Percentiles rank a stretch among this genome's conserved stretches.
Evolutionary conservation across 345 rosid genomes (phyloP).

Genomic region (Citrus glauca): DNA sequence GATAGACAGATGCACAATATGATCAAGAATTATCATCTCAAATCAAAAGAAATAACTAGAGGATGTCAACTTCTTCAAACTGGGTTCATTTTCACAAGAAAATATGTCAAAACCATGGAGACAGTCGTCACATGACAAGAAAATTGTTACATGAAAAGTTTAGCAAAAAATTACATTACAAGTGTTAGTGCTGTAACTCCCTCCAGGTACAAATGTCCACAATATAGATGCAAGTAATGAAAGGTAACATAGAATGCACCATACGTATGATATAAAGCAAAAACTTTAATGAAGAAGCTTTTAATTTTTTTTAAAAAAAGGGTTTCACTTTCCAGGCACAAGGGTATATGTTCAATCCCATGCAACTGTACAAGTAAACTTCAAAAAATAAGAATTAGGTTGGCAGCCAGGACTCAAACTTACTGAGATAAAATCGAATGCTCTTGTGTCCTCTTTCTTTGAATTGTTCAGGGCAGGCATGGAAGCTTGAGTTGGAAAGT

Average conservation of each 20-base stretch:
- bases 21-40: not conserved
- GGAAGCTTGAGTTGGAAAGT: constrained; percentile 53
- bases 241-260: not conserved
- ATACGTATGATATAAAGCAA: not conserved
- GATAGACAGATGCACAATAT: constrained; percentile 12
- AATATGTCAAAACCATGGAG: not conserved
- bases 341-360: not conserved
- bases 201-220: not conserved
- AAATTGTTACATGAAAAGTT: not conserved
- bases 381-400: not conserved
- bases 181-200: not conserved
- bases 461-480: constrained; percentile 50
- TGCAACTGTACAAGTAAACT: not conserved
- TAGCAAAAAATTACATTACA: not conserved
- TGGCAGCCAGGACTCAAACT: constrained; percentile 29
- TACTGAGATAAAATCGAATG: constrained; percentile 95
- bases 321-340: not conserved
- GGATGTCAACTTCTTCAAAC: not conserved
- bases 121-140: not conserved
- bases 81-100: not conserved
- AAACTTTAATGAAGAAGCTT: not conserved
- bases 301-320: not conserved
- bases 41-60: not conserved
- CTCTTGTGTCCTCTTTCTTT: constrained; percentile 82
- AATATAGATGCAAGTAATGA: not conserved